phyloP scores from a whole-genome alignment of 371 early-diverging fungal genomes.

The Mycotypha africana region DNA sequence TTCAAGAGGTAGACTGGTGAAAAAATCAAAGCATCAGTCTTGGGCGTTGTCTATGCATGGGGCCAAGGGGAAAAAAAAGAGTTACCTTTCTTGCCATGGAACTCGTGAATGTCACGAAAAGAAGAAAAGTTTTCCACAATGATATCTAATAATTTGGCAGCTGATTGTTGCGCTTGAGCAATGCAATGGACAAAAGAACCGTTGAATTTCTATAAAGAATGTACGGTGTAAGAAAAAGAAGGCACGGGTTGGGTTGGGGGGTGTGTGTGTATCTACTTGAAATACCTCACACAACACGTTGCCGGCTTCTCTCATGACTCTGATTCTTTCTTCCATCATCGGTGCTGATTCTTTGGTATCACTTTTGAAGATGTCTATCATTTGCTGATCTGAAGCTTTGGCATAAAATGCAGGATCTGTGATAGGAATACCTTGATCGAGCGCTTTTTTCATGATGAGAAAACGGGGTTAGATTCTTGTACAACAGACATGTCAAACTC shows the following conservation, averaged over 20 bases:
- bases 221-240: background rate
- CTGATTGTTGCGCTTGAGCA: conserved; percentile 44
- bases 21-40: background rate
- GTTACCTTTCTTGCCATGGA: conserved; percentile 54
- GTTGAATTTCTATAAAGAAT: conserved; percentile 47
- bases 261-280: background rate
- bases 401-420: conserved; percentile 53
- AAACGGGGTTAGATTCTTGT: no score
- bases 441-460: conserved; percentile 26
- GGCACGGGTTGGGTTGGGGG: no score
- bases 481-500: no score
- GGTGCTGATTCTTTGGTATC: conserved; percentile 63
- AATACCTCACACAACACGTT: conserved; percentile 54
- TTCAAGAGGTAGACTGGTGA: conserved; percentile 66
- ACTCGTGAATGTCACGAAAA: conserved; percentile 68
- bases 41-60: no score
- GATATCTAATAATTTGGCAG: conserved; percentile 51
- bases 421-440: conserved; percentile 58
- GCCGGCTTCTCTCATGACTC: conserved; percentile 68
- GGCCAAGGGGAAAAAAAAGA: background rate
- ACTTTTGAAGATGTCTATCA: conserved; percentile 57
- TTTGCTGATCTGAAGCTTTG: conserved; percentile 29
- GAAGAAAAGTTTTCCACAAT: conserved; percentile 61
- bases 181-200: conserved; percentile 68
- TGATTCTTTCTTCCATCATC: conserved; percentile 56